A percentile compares a stretch with the other conserved stretches of the same genome.
phyloP scores from a whole-genome alignment of 495 filamentous ascomycete genomes.

The Daldinia loculata region DNA sequence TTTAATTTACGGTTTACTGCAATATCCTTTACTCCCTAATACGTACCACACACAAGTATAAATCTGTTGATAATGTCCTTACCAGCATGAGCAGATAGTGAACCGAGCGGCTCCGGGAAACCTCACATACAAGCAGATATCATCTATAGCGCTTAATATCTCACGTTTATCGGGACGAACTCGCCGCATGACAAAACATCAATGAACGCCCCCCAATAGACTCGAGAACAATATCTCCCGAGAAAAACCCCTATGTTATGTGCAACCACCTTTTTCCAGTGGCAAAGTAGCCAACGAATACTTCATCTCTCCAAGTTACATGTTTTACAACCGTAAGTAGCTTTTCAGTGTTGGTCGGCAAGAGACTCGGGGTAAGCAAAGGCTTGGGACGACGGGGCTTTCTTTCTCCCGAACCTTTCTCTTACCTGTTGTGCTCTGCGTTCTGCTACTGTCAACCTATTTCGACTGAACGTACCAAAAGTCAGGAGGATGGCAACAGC shows the following conservation, averaged over 20 bases:
- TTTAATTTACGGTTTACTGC: too few species aligned
- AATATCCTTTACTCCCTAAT: not conserved
- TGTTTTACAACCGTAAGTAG: too few species aligned
- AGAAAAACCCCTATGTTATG: not conserved
- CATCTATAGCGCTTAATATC: not conserved
- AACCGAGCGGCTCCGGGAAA: not conserved
- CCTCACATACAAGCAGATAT: not conserved
- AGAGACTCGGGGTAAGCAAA: not conserved
- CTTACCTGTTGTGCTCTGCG: constrained; percentile 30
- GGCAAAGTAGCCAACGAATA: not conserved
- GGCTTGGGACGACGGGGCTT: constrained; percentile 7
- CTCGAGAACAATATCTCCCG: not conserved
- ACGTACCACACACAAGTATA: not conserved
- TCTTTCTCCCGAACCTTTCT: constrained; percentile 17
- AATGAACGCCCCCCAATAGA: not conserved
- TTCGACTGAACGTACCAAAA: constrained; percentile 44
- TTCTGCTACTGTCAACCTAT: constrained; percentile 39
- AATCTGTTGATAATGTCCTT: not conserved
- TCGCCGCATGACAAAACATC: not conserved
- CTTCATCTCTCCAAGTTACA: not conserved
- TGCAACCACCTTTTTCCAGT: not conserved
- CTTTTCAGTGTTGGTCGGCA: not conserved
- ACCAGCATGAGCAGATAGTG: not conserved
- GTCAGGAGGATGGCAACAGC: constrained; percentile 45
- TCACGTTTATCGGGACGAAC: too few species aligned